Percentiles rank a stretch among this genome's conserved stretches.
Evolutionary conservation across 2,329 filamentous ascomycete genomes (phyloP).

Genomic region (Pseudogymnoascus sp.): DNA sequence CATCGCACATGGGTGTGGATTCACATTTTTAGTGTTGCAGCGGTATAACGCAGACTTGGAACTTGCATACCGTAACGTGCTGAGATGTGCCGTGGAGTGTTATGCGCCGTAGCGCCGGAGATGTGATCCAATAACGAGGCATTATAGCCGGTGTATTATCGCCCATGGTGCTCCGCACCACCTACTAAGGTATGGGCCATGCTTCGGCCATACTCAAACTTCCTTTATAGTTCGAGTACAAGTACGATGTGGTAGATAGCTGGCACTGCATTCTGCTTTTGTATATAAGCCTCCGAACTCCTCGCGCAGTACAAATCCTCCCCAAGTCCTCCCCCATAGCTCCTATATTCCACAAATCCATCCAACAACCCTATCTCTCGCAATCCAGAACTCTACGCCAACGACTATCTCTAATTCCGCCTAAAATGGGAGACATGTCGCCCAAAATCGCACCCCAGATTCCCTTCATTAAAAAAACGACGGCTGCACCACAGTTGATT

Average conservation of each 20-base stretch:
- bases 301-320: not conserved
- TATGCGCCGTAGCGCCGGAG: no score
- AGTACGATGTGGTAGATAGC: not conserved
- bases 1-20: no score
- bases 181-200: not conserved
- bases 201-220: not conserved
- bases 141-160: no score
- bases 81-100: no score
- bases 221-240: not conserved
- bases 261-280: not conserved
- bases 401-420: not conserved
- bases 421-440: not conserved
- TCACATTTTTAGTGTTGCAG: no score
- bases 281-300: not conserved
- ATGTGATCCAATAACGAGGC: no score
- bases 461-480: not conserved
- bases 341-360: not conserved
- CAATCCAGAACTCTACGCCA: not conserved
- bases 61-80: no score
- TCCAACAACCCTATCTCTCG: not conserved
- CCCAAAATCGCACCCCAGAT: not conserved
- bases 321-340: not conserved
- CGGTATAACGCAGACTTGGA: no score
- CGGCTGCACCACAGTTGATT: constrained; percentile 12
- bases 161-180: no score